Evolutionary conservation across 768 basidiomycete genomes (phyloP).

Genomic region (Solioccasus polychromus): DNA sequence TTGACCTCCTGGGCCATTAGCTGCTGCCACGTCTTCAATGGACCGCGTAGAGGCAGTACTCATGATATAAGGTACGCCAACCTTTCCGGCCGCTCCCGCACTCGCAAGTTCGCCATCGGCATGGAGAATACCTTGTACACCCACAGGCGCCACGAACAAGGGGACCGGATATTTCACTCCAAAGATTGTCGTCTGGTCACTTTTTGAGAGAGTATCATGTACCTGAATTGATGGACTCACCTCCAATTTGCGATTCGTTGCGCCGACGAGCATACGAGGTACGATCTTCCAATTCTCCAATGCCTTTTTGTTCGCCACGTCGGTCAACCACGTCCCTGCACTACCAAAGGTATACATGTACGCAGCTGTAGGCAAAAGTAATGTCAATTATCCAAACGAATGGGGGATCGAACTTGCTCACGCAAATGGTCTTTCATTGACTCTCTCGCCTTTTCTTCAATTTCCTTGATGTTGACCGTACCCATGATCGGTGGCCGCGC

Average conservation of each 20-base stretch:
- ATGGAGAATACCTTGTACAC: conserved; percentile 74
- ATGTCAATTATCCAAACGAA: background rate
- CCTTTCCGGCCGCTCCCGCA: conserved; percentile 59
- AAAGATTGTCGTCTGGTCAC: conserved; percentile 63
- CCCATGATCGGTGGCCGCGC: conserved; percentile 38
- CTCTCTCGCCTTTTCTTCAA: conserved; percentile 66
- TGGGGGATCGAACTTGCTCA: conserved; percentile 28
- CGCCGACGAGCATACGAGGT: conserved; percentile 74
- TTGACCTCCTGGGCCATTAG: conserved; percentile 56
- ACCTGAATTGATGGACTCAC: conserved; percentile 33
- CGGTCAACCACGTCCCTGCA: conserved; percentile 69
- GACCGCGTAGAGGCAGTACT: conserved; percentile 71
- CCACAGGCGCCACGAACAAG: conserved; percentile 69
- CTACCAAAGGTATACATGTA: conserved; percentile 78
- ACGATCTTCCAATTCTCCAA: conserved; percentile 70
- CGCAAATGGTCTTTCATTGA: conserved; percentile 56
- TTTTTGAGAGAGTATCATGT: background rate
- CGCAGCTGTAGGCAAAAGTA: conserved; percentile 41
- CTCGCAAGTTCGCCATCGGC: conserved; percentile 69
- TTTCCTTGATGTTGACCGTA: conserved; percentile 58
- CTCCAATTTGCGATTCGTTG: conserved; percentile 55
- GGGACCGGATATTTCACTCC: conserved; percentile 63
- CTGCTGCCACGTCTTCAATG: conserved; percentile 76
- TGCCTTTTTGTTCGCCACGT: conserved; percentile 60
- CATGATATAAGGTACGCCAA: conserved; percentile 69